phyloP scores from a whole-genome alignment of 495 filamentous ascomycete genomes.

The Immersiella caudata region DNA sequence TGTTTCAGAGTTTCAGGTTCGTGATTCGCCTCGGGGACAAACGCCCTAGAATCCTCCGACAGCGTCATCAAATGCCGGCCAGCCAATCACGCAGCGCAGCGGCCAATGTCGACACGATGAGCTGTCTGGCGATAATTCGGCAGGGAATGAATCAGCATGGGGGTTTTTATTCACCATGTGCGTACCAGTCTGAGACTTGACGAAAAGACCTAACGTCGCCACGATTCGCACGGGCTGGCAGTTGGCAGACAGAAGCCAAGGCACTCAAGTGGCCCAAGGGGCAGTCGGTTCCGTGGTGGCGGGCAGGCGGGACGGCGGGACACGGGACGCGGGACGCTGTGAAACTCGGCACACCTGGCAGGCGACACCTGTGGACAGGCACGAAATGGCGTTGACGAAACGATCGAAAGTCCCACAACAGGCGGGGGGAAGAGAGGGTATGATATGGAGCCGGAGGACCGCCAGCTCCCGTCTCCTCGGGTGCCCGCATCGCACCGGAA shows the following conservation, averaged over 20 bases:
- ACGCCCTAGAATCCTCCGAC: constrained; percentile 17
- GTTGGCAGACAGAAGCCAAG: neutral
- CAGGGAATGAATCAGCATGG: too few relatives aligned
- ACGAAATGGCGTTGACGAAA: constrained; percentile 6
- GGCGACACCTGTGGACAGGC: constrained; percentile 1
- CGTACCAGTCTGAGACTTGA: neutral
- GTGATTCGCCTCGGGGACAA: constrained; percentile 15
- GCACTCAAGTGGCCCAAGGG: neutral
- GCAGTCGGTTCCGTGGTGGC: constrained; percentile 1
- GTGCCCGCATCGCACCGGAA: constrained; percentile 3
- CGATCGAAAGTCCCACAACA: constrained; percentile 16
- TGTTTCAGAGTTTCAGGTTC: constrained; percentile 14
- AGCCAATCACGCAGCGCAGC: constrained; percentile 2
- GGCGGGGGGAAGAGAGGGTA: neutral
- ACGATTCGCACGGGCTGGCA: neutral
- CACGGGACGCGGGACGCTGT: constrained; percentile 7
- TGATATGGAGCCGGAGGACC: constrained; percentile 1
- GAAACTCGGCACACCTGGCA: constrained; percentile 13
- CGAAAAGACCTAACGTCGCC: neutral
- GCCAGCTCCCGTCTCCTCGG: neutral
- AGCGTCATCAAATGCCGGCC: constrained; percentile 7
- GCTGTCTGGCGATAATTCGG: too few relatives aligned
- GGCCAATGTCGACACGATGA: neutral
- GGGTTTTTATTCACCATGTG: too few relatives aligned
- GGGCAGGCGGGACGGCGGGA: neutral